A percentile compares a stretch with the other conserved stretches of the same genome.
Evolutionary conservation across 2,329 filamentous ascomycete species (phyloP).

Genomic region (Talaromyces islandicus): DNA sequence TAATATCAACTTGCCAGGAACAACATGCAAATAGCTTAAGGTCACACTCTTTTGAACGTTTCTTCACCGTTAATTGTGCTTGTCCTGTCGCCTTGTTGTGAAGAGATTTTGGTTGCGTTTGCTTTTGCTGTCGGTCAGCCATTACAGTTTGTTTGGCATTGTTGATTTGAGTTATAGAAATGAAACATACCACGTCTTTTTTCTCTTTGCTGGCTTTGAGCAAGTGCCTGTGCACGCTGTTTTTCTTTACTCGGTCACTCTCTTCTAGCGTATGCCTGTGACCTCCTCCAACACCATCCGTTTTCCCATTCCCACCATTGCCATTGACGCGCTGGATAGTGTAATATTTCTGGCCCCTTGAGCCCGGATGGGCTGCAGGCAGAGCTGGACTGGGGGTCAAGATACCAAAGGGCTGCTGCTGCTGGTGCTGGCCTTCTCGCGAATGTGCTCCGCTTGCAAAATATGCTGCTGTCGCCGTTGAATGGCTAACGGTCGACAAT

Average conservation of each 20-base stretch:
- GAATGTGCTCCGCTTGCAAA: conserved; percentile 13
- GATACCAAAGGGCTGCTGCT: conserved; percentile 35
- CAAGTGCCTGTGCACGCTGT: conserved; percentile 63
- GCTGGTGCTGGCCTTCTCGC: conserved; percentile 14
- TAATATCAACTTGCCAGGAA: conserved; percentile 59
- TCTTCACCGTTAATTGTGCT: conserved; percentile 63
- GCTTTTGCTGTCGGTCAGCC: conserved; percentile 30
- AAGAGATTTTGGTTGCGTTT: conserved; percentile 57
- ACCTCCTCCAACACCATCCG: conserved; percentile 63
- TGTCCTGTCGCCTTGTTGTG: conserved; percentile 67
- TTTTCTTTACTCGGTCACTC: conserved; percentile 76
- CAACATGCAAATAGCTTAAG: conserved; percentile 77
- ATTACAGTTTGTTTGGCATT: conserved; percentile 22
- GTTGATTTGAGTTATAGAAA: not conserved
- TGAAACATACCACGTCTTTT: conserved; percentile 48
- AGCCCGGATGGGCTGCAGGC: conserved; percentile 42
- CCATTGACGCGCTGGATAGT: conserved; percentile 74
- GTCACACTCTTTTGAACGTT: conserved; percentile 62
- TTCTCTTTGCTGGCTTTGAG: conserved; percentile 60
- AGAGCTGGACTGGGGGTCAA: conserved; percentile 35
- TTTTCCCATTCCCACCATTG: conserved; percentile 66
- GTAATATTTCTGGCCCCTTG: conserved; percentile 55
- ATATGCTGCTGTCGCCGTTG: conserved; percentile 10
- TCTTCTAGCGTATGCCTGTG: conserved; percentile 68
- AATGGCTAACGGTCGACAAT: not conserved